Conservation (phyloP, 1,139 yeast genomes). For the Scheffersomyces stambukii region DNA sequence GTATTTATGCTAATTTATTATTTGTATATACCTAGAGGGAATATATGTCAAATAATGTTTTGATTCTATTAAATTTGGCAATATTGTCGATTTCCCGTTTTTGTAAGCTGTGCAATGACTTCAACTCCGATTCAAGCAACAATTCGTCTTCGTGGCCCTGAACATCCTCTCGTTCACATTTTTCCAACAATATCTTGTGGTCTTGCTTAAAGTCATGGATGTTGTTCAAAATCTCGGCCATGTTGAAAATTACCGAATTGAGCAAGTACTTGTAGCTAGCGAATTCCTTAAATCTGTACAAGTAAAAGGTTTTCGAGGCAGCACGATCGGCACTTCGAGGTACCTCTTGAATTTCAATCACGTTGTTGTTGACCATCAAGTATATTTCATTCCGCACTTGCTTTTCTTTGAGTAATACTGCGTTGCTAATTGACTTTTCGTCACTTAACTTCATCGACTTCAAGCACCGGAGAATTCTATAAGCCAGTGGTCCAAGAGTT, state of each 20-base stretch:
- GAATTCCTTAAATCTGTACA: conserved; percentile 70
- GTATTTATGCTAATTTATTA: too few relatives aligned
- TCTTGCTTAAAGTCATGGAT: conserved; percentile 56
- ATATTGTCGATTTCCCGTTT: conserved; percentile 51
- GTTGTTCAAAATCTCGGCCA: conserved; percentile 60
- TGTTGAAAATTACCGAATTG: conserved; percentile 32
- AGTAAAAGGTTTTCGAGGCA: conserved; percentile 80
- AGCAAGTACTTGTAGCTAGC: conserved; percentile 49
- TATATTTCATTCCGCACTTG: conserved; percentile 67
- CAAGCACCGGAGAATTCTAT: conserved; percentile 64
- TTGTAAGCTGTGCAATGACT: conserved; percentile 61
- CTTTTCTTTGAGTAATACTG: conserved; percentile 71
- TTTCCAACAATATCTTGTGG: conserved; percentile 65
- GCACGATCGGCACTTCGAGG: conserved; percentile 92
- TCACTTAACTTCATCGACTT: conserved; percentile 68
- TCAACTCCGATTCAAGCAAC: conserved; percentile 69
- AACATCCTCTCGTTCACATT: conserved; percentile 87
- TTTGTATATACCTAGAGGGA: neutral
- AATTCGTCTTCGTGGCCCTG: conserved; percentile 75
- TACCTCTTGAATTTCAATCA: conserved; percentile 80
- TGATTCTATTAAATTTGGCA: conserved; percentile 51
- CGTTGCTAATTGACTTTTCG: conserved; percentile 75
- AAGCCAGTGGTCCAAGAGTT: conserved; percentile 55
- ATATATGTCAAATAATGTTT: conserved; percentile 11
- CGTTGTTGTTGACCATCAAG: conserved; percentile 51